A percentile compares a stretch with the other conserved stretches of the same genome.
Conservation (phyloP, 345 rosid genomes). For the Citrus medica region DNA sequence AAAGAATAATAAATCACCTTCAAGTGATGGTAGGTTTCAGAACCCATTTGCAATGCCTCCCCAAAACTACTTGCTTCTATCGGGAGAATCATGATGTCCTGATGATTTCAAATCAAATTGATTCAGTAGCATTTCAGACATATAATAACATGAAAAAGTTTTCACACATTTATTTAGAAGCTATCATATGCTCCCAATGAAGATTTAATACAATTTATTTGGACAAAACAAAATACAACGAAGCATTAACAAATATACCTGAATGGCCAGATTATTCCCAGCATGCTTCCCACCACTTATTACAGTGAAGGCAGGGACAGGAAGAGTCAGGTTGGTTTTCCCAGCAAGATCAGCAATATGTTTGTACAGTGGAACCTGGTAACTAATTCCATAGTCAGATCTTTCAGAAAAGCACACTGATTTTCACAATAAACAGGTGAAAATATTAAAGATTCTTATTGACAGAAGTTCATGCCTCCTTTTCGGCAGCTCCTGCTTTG, state of each 20-base stretch:
- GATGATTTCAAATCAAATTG: constrained; percentile 19
- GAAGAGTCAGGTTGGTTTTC: constrained; percentile 59
- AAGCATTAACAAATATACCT: constrained; percentile 43
- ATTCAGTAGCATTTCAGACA: neutral
- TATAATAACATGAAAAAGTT: neutral
- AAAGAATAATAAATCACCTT: constrained; percentile 65
- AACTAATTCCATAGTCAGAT: constrained; percentile 17
- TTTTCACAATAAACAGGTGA: neutral
- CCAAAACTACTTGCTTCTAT: constrained; percentile 84
- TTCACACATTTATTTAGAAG: neutral
- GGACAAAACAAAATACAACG: neutral
- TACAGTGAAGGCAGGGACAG: constrained; percentile 93
- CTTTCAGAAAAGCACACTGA: constrained; percentile 9
- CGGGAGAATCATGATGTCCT: constrained; percentile 95
- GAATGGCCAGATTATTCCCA: constrained; percentile 72
- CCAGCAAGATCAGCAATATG: constrained; percentile 88
- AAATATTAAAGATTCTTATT: neutral
- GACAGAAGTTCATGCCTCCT: constrained; percentile 51
- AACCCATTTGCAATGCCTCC: constrained; percentile 96
- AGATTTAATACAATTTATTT: neutral
- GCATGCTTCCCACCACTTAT: constrained; percentile 92
- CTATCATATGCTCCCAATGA: neutral
- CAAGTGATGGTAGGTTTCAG: constrained; percentile 93
- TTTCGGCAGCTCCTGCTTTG: constrained; percentile 99
- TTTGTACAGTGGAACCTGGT: constrained; percentile 87